phyloP scores from a whole-genome alignment of 1,284 basidiomycete genomes.

The Cryptococcus sp. region DNA sequence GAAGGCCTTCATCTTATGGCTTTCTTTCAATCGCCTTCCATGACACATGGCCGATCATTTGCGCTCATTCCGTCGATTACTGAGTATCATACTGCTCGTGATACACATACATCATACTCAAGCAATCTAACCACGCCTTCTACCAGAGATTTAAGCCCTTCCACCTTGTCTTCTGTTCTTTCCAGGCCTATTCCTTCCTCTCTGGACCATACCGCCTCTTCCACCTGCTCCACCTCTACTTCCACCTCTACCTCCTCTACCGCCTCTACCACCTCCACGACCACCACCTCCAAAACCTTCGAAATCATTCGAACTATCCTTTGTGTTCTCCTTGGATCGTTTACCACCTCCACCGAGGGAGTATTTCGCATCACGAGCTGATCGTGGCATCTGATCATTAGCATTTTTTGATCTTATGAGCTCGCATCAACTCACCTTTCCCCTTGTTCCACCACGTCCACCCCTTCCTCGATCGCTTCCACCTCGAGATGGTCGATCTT shows the following conservation, averaged over 20 bases:
- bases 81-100: neutral
- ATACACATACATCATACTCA: neutral
- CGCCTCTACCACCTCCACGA: constrained; percentile 42
- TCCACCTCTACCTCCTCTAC: constrained; percentile 20
- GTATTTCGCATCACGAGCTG: constrained; percentile 69
- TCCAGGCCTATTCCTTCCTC: constrained; percentile 20
- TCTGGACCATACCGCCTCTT: constrained; percentile 11
- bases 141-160: constrained; percentile 6
- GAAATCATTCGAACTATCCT: constrained; percentile 70
- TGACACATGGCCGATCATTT: no score
- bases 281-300: constrained; percentile 48
- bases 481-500: constrained; percentile 66
- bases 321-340: constrained; percentile 74
- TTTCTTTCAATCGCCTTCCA: no score
- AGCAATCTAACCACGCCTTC: neutral
- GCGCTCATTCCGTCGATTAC: no score
- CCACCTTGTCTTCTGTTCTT: constrained; percentile 24
- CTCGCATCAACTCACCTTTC: no score
- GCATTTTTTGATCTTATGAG: neutral
- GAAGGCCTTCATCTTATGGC: no score
- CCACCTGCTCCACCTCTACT: constrained; percentile 13
- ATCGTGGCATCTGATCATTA: constrained; percentile 55
- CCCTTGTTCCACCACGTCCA: constrained; percentile 19
- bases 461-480: constrained; percentile 40
- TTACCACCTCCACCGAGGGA: constrained; percentile 64